Evolutionary conservation across 1,139 yeast genomes (phyloP), one percentile per base, ranked within the genome.

Genomic region (Hansenula sp.): DNA sequence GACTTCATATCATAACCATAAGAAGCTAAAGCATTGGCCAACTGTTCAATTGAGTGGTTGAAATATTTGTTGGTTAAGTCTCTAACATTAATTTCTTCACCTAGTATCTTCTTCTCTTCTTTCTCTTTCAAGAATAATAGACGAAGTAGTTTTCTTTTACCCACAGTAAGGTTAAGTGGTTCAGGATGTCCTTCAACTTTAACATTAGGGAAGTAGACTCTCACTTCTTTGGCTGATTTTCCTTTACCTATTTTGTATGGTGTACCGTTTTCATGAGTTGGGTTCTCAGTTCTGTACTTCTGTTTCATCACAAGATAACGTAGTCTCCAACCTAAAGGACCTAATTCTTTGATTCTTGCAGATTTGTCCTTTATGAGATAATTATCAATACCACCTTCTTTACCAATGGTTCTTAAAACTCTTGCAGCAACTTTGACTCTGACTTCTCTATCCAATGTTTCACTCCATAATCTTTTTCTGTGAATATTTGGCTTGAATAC

Each of bases 351-450:
- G 49, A 87, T 71, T 65, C 98, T 75, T 4, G 95, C 95, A 11
- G 95, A 73, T 52, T 84, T 87, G 46, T 88, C 95, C 65, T 92
- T 92, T 42, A 80, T 75, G 47, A 92, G 65, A 60, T 92, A 92
- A 52, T 81, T 79, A 59, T 92, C 98, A 47, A 92, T 71, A 13
- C 98, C 98, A 47, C 97, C 97, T 63, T 90, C 97, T 54, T 80
- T 86, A 43, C 86, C 82, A 47, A 92, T 82, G 1, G 97, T 89
- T 55, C 82, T 78, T 57, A 92, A 70, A 4, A 89, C 97, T 46
- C 82, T 77, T 16, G 97, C 76, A n/a, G 90, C 81, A 26, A 88
- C 79, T 46, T 73, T 78, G 40, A 87, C 64, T 39, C 69, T 69
- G 36, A 73, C 40, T 37, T 81, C 66, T 37, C 67, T 59, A 47